A percentile compares a stretch with the other conserved stretches of the same genome.
Evolutionary conservation across 345 rosid genomes (phyloP).

Genomic region (Fremontodendron californicum): DNA sequence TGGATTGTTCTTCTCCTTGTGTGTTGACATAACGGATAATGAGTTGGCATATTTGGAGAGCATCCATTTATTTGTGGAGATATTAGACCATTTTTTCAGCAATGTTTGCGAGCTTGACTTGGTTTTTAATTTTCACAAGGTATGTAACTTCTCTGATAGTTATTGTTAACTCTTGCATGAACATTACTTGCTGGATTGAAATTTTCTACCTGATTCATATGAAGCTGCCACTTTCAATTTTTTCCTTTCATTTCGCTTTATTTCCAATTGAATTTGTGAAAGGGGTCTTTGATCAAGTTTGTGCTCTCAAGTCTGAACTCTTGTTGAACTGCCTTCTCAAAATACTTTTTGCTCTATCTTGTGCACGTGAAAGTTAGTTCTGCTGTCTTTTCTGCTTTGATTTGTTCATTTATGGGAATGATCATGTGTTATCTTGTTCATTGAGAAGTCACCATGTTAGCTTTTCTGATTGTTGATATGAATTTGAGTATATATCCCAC

Average conservation of each 20-base stretch:
- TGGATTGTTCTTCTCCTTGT: conserved; percentile 85
- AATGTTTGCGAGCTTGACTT: conserved; percentile 96
- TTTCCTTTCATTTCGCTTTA: neutral
- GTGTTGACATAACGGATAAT: conserved; percentile 95
- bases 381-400: neutral
- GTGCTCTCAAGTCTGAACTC: neutral
- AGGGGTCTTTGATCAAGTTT: neutral
- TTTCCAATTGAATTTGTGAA: neutral
- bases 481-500: neutral
- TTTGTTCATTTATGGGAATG: neutral
- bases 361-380: neutral
- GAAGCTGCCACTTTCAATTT: neutral
- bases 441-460: neutral
- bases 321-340: neutral
- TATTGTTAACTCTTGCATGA: neutral
- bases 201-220: neutral
- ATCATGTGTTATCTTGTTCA: neutral
- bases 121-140: conserved; percentile 98
- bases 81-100: conserved; percentile 98
- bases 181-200: neutral
- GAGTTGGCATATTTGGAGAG: conserved; percentile 92
- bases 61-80: conserved; percentile 95
- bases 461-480: neutral
- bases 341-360: neutral
- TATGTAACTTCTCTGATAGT: conserved; percentile 19